Evolutionary conservation across 2,329 filamentous ascomycete species (phyloP).

Genomic region (Furcasterigmium furcatum): DNA sequence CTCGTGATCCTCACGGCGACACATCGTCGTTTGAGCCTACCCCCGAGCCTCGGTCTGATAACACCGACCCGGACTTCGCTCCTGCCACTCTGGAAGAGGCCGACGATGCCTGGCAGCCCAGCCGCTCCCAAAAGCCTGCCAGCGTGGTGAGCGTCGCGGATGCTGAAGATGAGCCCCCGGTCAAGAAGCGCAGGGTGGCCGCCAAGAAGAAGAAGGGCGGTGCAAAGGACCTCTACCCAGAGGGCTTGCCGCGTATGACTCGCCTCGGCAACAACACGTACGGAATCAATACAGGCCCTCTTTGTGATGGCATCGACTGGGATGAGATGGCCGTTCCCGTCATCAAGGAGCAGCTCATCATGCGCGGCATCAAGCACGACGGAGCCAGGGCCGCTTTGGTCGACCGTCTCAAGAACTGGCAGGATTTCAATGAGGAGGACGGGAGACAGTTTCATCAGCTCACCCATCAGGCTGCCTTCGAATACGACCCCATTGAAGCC

Average conservation of each 20-base stretch:
- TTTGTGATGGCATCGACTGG: conserved; percentile 9
- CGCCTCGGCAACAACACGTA: conserved; percentile 6
- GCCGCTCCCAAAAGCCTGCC: too few relatives aligned
- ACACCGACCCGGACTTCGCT: too few relatives aligned
- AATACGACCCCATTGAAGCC: neutral
- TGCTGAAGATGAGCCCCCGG: too few relatives aligned
- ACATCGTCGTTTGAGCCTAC: too few relatives aligned
- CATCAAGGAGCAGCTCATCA: conserved; percentile 9
- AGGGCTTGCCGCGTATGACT: conserved; percentile 4
- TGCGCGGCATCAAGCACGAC: conserved; percentile 2
- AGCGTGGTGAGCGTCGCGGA: too few relatives aligned
- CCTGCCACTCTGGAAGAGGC: too few relatives aligned
- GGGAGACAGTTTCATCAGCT: neutral
- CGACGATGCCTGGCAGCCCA: too few relatives aligned
- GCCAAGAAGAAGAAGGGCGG: neutral
- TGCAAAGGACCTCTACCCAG: conserved; percentile 3
- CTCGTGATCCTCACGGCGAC: too few relatives aligned
- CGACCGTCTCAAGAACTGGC: conserved; percentile 5
- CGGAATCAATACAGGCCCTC: conserved; percentile 7
- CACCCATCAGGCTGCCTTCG: neutral
- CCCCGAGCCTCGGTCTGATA: too few relatives aligned
- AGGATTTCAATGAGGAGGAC: neutral
- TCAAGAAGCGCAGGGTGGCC: too few relatives aligned
- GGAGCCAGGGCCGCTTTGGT: conserved; percentile 7
- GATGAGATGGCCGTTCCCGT: conserved; percentile 4